Evolutionary conservation across 371 early-diverging fungal species (phyloP), one percentile per base, ranked within the genome.

Genomic region (Choanephora cucurbitarum): DNA sequence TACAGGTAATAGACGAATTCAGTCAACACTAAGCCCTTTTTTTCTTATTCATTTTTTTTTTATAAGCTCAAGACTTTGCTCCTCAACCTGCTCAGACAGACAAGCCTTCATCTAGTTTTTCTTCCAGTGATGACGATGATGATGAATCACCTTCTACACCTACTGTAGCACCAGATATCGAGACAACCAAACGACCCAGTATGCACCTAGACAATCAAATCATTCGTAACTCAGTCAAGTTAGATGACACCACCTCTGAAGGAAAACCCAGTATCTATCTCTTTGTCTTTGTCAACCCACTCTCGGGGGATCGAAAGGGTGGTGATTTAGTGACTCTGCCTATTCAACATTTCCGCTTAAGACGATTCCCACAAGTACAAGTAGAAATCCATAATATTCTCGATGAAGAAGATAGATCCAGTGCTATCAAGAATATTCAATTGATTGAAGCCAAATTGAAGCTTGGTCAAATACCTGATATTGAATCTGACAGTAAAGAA

Each of bases 221-320:
- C 32, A 51, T 48, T 13, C 32, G 39, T 9, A 49, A 49, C 32
- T 58, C 52, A 17, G 41, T 52, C 15, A 34, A 51, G 31, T 31
- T 64, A 28, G 52, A 55, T n/a, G 44, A 58, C 46, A 55, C 58
- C 17, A 11, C 41, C 15, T 18, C 51, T 28, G 74, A 77, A 49
- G 77, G 69, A 0, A 57, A 64, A 7, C 83, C 85, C 0, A 71
- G 61, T 21, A 71, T 79, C 0, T 81, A 81, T 39, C 67, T 84
- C 8, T 82, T 86, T 39, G 81, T 86, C 10, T 86, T 86, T 65
- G 82, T 81, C 23, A 86, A 86, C 47, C 84, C 86, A 5, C 69
- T 79, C 10, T 82, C 82, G 0, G 86, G 86, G 6, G 81, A 82
- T 50, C 75, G 74, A 44, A 76, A 84, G 46, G 86, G 86, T 0